Evolutionary conservation across 495 filamentous ascomycete genomes (phyloP).

Genomic region (Penicillium argentinense): DNA sequence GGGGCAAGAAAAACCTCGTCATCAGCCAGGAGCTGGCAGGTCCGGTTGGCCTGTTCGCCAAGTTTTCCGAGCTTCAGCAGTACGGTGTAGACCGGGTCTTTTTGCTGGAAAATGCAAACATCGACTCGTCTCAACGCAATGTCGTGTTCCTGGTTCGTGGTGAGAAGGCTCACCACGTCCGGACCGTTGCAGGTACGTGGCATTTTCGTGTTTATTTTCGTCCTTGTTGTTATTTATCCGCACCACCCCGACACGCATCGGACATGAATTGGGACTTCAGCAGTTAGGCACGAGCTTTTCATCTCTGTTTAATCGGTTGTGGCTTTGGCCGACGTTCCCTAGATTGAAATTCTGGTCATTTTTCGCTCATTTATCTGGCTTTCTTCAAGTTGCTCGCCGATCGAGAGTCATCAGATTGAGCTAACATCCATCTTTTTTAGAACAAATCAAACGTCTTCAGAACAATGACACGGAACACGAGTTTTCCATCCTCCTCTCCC

Average conservation of each 20-base stretch:
- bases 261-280: conserved; percentile 41
- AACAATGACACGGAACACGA: conserved; percentile 88
- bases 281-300: conserved; percentile 55
- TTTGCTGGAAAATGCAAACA: conserved; percentile 90
- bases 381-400: conserved; percentile 35
- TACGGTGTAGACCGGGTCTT: conserved; percentile 97
- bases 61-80: conserved; percentile 86
- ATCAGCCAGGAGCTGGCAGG: conserved; percentile 89
- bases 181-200: conserved; percentile 81
- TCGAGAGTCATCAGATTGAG: conserved; percentile 55
- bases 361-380: conserved; percentile 44
- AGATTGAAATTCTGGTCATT: conserved; percentile 50
- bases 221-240: conserved; percentile 4
- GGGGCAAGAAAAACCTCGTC: conserved; percentile 97
- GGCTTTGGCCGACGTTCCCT: conserved; percentile 49
- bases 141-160: conserved; percentile 89
- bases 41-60: conserved; percentile 85
- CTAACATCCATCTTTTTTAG: conserved; percentile 56
- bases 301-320: conserved; percentile 65
- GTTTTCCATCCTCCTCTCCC: conserved; percentile 91
- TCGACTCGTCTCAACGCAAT: conserved; percentile 90
- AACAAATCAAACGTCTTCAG: conserved; percentile 87
- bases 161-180: conserved; percentile 79
- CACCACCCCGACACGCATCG: neutral
- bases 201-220: conserved; percentile 19